These are phyloP conservation scores for Moringa oleifera DNA, from an alignment of 345 rosid species.

Conservation along the genomic window DNA sequence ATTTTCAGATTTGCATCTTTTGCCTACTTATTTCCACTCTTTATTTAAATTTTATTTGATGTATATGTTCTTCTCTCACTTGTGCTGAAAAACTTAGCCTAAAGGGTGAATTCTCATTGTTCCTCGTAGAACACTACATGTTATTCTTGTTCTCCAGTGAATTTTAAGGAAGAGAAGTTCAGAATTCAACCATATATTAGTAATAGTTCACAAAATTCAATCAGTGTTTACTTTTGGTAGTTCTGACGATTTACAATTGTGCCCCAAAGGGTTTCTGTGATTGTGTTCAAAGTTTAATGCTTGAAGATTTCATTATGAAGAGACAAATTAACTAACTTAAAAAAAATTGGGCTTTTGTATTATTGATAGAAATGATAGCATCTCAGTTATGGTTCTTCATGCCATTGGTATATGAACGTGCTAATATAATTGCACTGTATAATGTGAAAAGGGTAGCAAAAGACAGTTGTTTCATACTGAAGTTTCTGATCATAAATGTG, in stretches of 20 bases:
- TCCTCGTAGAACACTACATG: neutral
- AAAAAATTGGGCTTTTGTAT: slow-evolving; percentile 42
- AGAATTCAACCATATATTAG: neutral
- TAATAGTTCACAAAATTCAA: neutral
- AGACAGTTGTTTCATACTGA: neutral
- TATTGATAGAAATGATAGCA: slow-evolving; percentile 7
- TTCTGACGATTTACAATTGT: slow-evolving; percentile 46
- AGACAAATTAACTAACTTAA: slow-evolving; percentile 69
- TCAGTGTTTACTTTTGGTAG: neutral
- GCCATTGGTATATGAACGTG: neutral
- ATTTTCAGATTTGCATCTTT: too few relatives aligned
- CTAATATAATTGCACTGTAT: neutral
- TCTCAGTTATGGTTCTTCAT: neutral
- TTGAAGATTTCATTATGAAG: slow-evolving; percentile 80
- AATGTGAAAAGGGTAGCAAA: neutral
- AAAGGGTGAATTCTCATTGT: neutral
- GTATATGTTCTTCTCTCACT: too few relatives aligned
- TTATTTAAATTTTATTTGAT: too few relatives aligned
- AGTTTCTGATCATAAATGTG: neutral
- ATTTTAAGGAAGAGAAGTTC: neutral
- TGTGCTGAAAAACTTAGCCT: neutral
- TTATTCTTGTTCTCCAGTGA: neutral
- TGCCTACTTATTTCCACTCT: neutral
- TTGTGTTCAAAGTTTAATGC: slow-evolving; percentile 63
- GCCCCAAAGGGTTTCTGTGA: slow-evolving; percentile 68